Evolutionary conservation across 1,139 yeast genomes (phyloP), one percentile per base, ranked within the genome.

Genomic region (Nakaseomyces nivariensis): DNA sequence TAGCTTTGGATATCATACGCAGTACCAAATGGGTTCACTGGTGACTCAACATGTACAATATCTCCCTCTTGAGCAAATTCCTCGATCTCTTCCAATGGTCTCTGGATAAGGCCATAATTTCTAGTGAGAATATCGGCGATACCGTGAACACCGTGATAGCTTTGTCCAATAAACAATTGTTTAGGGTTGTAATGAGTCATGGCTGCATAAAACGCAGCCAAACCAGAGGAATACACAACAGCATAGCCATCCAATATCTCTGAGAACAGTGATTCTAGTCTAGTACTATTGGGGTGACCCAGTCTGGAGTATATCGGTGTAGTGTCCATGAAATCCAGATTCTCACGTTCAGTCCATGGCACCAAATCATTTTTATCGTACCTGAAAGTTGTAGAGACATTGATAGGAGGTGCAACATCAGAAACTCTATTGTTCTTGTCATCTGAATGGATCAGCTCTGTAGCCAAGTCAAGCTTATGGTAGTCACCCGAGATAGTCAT

Each of bases 61-160:
- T 89, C 97, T 29, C 96, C 96, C 25, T 75, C 69, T 50, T 84
- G 70, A 31, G 76, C 70, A 26, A 67, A 70, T 37, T 70, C 68
- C 45, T 71, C 67, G 49, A 80, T 81, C 29, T 77, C 79, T 5
- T 73, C 75, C 33, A 85, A 69, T 0, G 73, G 65, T 47, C 79
- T 71, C 48, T 76, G 72, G 55, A 82, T 73, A 48, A 82, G 63
- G 1, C 82, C 84, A 48, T 76, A 72, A 55, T 82, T 77, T 56
- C 95, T 74, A 4, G 77, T 67, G 59, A 84, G 73, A 25, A 88
- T 72, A 33, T 79, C 72, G 10, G 85, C 76, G 49, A 86, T 79
- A 4, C 84, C 87, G 52, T 78, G 85, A 56, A 85, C 78, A 5
- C 97, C 97, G 61, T 86, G 95, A 66, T 90, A 90, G 4, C 90